Evolutionary conservation across 1,284 basidiomycete genomes (phyloP).

Genomic region (Somion occarium): DNA sequence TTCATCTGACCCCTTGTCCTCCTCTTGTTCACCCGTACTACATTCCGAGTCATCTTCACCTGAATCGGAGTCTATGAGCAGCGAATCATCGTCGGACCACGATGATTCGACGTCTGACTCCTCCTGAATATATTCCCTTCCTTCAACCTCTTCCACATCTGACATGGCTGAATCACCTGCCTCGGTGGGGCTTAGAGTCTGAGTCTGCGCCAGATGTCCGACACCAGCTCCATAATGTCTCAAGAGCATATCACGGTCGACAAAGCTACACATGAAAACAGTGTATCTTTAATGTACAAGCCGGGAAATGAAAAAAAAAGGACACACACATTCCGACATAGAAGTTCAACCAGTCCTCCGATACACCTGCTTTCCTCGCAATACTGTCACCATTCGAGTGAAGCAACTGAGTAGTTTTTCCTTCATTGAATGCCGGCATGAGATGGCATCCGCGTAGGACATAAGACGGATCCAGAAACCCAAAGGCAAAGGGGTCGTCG

Average conservation of each 20-base stretch:
- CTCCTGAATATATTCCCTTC: neutral
- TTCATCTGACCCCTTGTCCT: neutral
- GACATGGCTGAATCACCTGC: neutral
- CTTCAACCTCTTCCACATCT: neutral
- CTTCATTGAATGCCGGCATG: constrained; percentile 6
- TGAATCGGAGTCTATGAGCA: neutral
- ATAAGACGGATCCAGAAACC: constrained; percentile 34
- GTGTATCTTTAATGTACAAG: neutral
- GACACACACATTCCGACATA: constrained; percentile 7
- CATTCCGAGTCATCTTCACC: neutral
- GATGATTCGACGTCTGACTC: neutral
- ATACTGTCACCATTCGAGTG: neutral
- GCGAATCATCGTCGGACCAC: neutral
- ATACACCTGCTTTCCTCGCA: neutral
- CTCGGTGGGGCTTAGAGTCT: neutral
- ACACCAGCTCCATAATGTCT: neutral
- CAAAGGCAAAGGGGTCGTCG: constrained; percentile 28
- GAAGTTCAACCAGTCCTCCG: constrained; percentile 1
- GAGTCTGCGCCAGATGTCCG: neutral
- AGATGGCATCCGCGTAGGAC: constrained; percentile 9
- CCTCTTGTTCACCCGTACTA: neutral
- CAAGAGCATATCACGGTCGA: constrained; percentile 5
- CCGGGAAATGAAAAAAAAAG: too few relatives aligned
- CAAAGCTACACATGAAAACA: constrained; percentile 1
- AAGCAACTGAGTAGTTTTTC: neutral